Conservation (phyloP, 2,329 filamentous ascomycete species). For the Penicillium sp. region DNA sequence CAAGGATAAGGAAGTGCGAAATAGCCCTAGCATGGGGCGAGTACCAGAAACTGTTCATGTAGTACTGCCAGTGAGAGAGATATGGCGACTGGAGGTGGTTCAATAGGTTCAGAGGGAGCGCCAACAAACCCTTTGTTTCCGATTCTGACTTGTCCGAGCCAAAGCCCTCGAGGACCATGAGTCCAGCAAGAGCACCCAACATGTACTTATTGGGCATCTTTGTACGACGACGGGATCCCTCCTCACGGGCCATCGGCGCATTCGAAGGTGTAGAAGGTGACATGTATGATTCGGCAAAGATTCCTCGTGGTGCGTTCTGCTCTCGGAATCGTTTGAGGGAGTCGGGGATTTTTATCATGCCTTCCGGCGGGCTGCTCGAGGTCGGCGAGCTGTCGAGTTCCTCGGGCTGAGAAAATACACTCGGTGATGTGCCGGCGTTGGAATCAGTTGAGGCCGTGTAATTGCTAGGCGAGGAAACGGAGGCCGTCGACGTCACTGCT, state of each 20-base stretch:
- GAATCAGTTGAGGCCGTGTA: slow-evolving; percentile 44
- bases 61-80: slow-evolving; percentile 29
- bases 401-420: slow-evolving; percentile 46
- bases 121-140: slow-evolving; percentile 68
- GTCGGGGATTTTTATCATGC: slow-evolving; percentile 50
- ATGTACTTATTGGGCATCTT: slow-evolving; percentile 74
- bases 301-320: slow-evolving; percentile 36
- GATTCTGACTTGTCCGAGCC: slow-evolving; percentile 68
- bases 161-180: slow-evolving; percentile 89
- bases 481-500: slow-evolving; percentile 40
- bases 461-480: slow-evolving; percentile 47
- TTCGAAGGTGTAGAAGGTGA: slow-evolving; percentile 32
- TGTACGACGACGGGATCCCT: slow-evolving; percentile 51
- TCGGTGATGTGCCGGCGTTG: slow-evolving; percentile 41
- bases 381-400: slow-evolving; percentile 38
- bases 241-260: slow-evolving; percentile 40
- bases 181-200: slow-evolving; percentile 86
- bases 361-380: slow-evolving; percentile 43
- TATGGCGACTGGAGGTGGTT: slow-evolving; percentile 37
- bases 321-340: slow-evolving; percentile 48
- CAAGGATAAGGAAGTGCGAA: slow-evolving; percentile 54
- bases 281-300: slow-evolving; percentile 46
- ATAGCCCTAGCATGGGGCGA: slow-evolving; percentile 45
- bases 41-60: slow-evolving; percentile 34
- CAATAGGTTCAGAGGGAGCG: slow-evolving; percentile 65